Conservation (phyloP, 805 yeast genomes). For the Yamadazyma akitaensis region DNA sequence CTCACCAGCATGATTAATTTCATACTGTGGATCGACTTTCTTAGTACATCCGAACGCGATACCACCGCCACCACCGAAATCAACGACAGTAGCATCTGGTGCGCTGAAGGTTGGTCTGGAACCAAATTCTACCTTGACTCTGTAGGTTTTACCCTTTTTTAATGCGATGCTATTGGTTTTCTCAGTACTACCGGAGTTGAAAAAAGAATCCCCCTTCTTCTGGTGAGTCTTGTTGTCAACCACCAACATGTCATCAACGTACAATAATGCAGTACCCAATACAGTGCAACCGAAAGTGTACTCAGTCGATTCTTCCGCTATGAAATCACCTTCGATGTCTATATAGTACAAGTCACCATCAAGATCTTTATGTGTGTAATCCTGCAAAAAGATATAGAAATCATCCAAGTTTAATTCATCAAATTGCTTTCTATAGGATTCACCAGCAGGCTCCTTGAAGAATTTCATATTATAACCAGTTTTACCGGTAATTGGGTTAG, state of each 20-base stretch:
- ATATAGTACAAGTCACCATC: conserved; percentile 35
- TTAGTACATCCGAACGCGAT: conserved; percentile 21
- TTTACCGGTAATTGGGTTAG: conserved; percentile 21
- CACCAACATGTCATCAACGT: conserved; percentile 47
- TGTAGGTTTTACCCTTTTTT: conserved; percentile 43
- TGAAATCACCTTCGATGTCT: conserved; percentile 41
- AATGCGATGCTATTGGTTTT: conserved; percentile 39
- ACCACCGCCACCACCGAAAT: conserved; percentile 25
- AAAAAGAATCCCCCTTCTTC: conserved; percentile 47
- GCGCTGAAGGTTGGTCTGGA: conserved; percentile 17
- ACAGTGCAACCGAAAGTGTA: conserved; percentile 52
- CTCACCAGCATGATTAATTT: conserved; percentile 22
- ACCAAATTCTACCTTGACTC: conserved; percentile 50
- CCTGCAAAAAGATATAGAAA: conserved; percentile 20
- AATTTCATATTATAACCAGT: conserved; percentile 23
- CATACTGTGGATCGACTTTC: conserved; percentile 22
- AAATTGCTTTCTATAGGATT: conserved; percentile 15
- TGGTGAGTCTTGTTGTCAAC: conserved; percentile 57
- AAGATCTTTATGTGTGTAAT: conserved; percentile 17
- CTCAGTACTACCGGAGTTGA: conserved; percentile 47
- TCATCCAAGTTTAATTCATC: conserved; percentile 20
- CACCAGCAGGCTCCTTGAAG: conserved; percentile 16
- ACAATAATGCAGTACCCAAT: conserved; percentile 55
- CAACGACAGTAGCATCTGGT: conserved; percentile 13
- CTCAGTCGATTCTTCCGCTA: conserved; percentile 45